Evolutionary conservation across 495 filamentous ascomycete genomes (phyloP).

Genomic region (Xeromyces bisporus): DNA sequence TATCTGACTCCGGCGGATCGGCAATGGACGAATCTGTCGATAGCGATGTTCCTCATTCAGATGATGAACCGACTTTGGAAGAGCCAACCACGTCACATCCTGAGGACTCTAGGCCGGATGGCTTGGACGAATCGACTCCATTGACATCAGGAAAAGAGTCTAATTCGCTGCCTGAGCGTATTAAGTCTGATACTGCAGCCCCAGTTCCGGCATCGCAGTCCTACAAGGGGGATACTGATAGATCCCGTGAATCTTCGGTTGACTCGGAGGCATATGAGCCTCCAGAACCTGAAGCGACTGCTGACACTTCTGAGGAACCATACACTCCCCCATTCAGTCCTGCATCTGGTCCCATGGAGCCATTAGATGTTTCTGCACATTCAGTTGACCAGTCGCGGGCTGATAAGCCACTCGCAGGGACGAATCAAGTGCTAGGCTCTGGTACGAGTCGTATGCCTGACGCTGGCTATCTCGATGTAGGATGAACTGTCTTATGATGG

Average conservation of each 20-base stretch:
- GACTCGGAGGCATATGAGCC: constrained; percentile 41
- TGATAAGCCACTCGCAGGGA: constrained; percentile 17
- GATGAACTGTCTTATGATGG: constrained; percentile 9
- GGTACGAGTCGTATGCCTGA: constrained; percentile 9
- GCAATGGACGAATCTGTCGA: constrained; percentile 28
- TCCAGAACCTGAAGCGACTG: constrained; percentile 29
- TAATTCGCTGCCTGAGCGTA: constrained; percentile 3
- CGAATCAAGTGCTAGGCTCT: constrained; percentile 12
- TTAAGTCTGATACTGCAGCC: constrained; percentile 1
- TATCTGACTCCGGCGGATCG: constrained; percentile 19
- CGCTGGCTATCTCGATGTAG: constrained; percentile 22
- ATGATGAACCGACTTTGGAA: constrained; percentile 5
- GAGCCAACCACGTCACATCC: not conserved
- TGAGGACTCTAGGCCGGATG: constrained; percentile 1
- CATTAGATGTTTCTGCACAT: constrained; percentile 5
- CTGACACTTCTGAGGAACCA: constrained; percentile 14
- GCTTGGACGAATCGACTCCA: not conserved
- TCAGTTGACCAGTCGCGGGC: constrained; percentile 9
- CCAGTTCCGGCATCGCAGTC: too few species aligned
- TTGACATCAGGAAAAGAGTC: not conserved
- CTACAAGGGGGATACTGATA: constrained; percentile 4
- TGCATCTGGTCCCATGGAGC: constrained; percentile 10
- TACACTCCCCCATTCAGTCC: constrained; percentile 27
- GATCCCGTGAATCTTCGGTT: constrained; percentile 14
- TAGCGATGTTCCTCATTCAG: constrained; percentile 8